Evolutionary conservation across 345 rosid species (phyloP).

Genomic region (Acer campestre): DNA sequence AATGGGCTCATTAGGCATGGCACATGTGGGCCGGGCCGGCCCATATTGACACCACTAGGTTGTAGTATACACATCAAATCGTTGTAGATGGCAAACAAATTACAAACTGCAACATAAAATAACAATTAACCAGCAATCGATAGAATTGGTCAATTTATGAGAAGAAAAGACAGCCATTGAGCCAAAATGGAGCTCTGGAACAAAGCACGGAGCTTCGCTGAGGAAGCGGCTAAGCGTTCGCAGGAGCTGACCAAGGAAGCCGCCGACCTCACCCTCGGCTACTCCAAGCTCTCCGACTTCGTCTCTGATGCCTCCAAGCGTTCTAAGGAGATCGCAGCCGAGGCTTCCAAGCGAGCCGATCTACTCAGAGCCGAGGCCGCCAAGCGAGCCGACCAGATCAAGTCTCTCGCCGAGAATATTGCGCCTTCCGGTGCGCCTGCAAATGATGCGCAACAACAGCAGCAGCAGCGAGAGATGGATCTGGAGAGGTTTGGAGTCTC

Average conservation of each 20-base stretch:
- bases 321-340: conserved; percentile 52
- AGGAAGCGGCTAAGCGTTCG: conserved; percentile 60
- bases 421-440: conserved; percentile 16
- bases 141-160: no score
- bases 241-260: conserved; percentile 51
- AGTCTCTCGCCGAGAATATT: conserved; percentile 43
- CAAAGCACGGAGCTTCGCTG: conserved; percentile 53
- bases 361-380: conserved; percentile 46
- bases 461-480: conserved; percentile 32
- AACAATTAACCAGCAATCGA: no score
- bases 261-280: conserved; percentile 40
- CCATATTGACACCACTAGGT: no score
- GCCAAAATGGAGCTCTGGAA: conserved; percentile 54
- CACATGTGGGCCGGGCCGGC: no score
- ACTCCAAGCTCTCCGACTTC: conserved; percentile 43
- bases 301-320: conserved; percentile 48
- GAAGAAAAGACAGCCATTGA: background rate
- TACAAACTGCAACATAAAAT: no score
- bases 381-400: conserved; percentile 55
- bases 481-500: conserved; percentile 49
- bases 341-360: conserved; percentile 61
- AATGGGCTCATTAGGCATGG: no score
- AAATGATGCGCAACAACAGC: background rate
- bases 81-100: no score
- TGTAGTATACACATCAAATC: no score